Evolutionary conservation across 2,329 filamentous ascomycete genomes (phyloP).

Genomic region (Plenodomus lindquistii): DNA sequence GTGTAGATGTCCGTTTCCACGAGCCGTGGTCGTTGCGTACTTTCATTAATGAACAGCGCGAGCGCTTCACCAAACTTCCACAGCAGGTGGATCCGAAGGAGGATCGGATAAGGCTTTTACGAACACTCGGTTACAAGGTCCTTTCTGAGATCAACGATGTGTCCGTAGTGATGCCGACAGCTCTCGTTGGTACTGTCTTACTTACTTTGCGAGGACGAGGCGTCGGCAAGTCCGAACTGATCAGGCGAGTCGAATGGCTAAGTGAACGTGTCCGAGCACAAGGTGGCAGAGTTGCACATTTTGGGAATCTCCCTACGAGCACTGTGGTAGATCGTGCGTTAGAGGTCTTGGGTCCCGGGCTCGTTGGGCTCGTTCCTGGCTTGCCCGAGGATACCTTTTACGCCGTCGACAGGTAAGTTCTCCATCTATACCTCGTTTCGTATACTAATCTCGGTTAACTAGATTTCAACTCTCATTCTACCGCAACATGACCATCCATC

Average conservation of each 20-base stretch:
- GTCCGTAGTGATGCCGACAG: slow-evolving; percentile 97
- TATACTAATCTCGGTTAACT: slow-evolving; percentile 9
- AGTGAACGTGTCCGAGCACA: slow-evolving; percentile 79
- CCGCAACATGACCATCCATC: slow-evolving; percentile 98
- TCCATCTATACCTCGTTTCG: not conserved
- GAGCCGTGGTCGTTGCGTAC: slow-evolving; percentile 88
- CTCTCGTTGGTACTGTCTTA: slow-evolving; percentile 89
- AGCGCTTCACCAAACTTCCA: slow-evolving; percentile 53
- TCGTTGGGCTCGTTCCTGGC: slow-evolving; percentile 79
- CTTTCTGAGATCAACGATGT: slow-evolving; percentile 93
- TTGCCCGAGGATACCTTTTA: slow-evolving; percentile 91
- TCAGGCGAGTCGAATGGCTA: slow-evolving; percentile 88
- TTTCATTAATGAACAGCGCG: slow-evolving; percentile 79
- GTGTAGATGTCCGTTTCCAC: slow-evolving; percentile 94
- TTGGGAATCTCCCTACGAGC: slow-evolving; percentile 76
- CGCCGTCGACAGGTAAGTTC: slow-evolving; percentile 73
- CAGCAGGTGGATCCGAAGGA: slow-evolving; percentile 45
- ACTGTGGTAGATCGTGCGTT: slow-evolving; percentile 87
- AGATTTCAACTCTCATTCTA: slow-evolving; percentile 96
- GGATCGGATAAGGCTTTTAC: slow-evolving; percentile 71
- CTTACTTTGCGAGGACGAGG: slow-evolving; percentile 89
- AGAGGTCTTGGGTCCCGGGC: slow-evolving; percentile 85
- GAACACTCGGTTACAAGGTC: slow-evolving; percentile 89
- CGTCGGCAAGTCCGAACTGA: slow-evolving; percentile 83
- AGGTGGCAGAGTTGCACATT: slow-evolving; percentile 91